Conservation (phyloP, 768 basidiomycete species). For the Lactifluus echinatus region DNA sequence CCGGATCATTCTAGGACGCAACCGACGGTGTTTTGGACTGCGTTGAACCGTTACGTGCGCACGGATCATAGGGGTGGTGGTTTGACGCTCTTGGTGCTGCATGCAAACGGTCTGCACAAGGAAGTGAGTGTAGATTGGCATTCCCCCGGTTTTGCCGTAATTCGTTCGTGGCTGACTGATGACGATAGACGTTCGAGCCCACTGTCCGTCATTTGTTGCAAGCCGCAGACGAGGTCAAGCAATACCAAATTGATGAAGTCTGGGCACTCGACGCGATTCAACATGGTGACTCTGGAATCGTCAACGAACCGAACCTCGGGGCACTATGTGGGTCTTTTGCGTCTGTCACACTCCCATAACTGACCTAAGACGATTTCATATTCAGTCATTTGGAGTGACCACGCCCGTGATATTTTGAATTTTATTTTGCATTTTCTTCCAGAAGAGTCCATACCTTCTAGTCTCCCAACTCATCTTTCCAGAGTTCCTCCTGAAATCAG, state of each 20-base stretch:
- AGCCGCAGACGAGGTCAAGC: constrained; percentile 26
- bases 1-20: constrained; percentile 16
- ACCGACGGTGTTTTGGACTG: constrained; percentile 51
- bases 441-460: constrained; percentile 23
- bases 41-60: constrained; percentile 60
- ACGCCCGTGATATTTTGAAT: constrained; percentile 67
- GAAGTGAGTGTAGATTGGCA: constrained; percentile 43
- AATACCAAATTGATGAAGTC: constrained; percentile 50
- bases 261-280: constrained; percentile 82
- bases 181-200: constrained; percentile 69
- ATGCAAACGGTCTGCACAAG: constrained; percentile 85
- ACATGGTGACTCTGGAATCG: constrained; percentile 73
- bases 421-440: constrained; percentile 68
- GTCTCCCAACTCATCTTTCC: constrained; percentile 45
- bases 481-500: constrained; percentile 40
- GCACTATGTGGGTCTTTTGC: constrained; percentile 43
- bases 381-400: constrained; percentile 71
- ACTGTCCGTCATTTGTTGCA: constrained; percentile 45
- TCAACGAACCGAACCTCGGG: constrained; percentile 53
- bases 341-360: not conserved
- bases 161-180: not conserved
- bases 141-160: not conserved
- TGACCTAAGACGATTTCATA: not conserved
- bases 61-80: constrained; percentile 32
- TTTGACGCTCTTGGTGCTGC: constrained; percentile 65